Evolutionary conservation across 768 basidiomycete species (phyloP).

Genomic region (Dacryopinax primogenitus): DNA sequence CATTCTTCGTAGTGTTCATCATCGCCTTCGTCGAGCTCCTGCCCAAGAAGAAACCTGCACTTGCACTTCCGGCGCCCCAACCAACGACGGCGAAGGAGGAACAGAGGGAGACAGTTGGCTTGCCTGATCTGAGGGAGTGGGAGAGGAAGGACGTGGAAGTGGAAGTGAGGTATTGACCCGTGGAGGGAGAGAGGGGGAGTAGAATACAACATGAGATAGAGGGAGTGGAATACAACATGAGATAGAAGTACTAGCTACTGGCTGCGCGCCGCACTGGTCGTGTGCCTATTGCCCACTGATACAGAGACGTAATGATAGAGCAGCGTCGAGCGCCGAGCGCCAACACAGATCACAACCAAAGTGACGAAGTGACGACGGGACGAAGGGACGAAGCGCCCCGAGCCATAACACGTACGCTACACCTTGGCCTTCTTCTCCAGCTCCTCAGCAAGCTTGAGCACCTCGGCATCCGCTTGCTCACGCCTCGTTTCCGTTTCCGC

Average conservation of each 20-base stretch:
- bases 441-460: conserved; percentile 35
- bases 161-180: no score
- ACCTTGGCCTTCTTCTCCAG: conserved; percentile 33
- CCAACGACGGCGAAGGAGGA: conserved; percentile 7
- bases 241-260: no score
- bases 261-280: no score
- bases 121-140: background rate
- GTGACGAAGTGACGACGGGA: no score
- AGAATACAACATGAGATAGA: background rate
- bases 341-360: no score
- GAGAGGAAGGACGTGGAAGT: background rate
- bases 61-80: conserved; percentile 20
- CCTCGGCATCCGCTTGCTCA: conserved; percentile 12
- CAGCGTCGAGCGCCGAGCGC: no score
- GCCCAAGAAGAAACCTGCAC: conserved; percentile 19
- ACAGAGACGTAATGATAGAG: no score
- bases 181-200: no score
- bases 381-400: no score
- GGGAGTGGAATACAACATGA: background rate
- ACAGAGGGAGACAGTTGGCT: background rate
- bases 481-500: conserved; percentile 17
- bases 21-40: conserved; percentile 56
- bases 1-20: conserved; percentile 28
- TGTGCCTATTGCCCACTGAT: no score
- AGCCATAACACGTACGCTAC: background rate